Evolutionary conservation across 2,329 filamentous ascomycete species (phyloP), one percentile per base, ranked within the genome.

Genomic region (Amauroascus verrucosus): DNA sequence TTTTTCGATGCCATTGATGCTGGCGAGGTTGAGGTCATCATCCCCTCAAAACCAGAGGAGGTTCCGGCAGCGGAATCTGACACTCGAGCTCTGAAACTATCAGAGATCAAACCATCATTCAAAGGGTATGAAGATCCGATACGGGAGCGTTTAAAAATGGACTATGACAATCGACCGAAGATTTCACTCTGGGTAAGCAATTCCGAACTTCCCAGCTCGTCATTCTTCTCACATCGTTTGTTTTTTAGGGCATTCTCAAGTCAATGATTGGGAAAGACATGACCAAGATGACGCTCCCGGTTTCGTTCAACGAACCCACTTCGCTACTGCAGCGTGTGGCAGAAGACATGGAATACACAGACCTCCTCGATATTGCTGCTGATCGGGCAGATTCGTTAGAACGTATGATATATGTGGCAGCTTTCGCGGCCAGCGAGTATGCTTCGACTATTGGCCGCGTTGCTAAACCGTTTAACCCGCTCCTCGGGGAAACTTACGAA

Each of bases 261-360:
- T 97, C 91, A 20, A 97, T 98, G 93, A 95, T 98, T 70, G 93
- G 93, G 58, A 97, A 98, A 69, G 93, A 98, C 66, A 97, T 98
- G 93, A 97, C 93, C 35, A 97, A 94, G 75, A 98, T 98, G 91
- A 97, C 93, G 0, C 75, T 98, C 18, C 93, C 93, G 0, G 93
- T 98, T 1, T 95, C 93, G 0, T 97, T 98, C 75, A 98, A 98
- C 71, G 93, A 98, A 70, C 93, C 93, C 0, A 98, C 93, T 0
- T 97, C 93, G 5, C 75, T 98, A 11, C 78, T 98, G 7, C 93
- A 97, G 69, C 87, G 93, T 66, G 91, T 94, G 41, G 88, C 88
- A 4, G 93, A 98, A 72, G 93, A 98, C 65, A 91, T 98, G 87
- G 93, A 98, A 70, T 98, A 98, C 65, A 86, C 87, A 0, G 88